Percentiles rank a stretch among this genome's conserved stretches.
Conservation (phyloP, 495 filamentous ascomycete genomes). For the Corynascus novoguineensis region DNA sequence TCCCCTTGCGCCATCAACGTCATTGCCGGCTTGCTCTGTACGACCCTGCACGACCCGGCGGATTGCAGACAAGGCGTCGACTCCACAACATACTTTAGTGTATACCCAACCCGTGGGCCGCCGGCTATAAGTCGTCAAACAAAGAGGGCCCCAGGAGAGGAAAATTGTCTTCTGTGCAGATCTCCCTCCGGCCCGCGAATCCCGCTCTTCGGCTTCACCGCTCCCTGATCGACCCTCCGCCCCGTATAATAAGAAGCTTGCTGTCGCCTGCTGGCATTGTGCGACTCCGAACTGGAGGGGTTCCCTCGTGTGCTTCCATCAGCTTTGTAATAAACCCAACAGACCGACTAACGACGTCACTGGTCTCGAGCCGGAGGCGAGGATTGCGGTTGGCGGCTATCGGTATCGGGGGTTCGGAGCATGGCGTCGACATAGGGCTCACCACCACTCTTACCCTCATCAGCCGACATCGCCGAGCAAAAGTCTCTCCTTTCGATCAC, state of each 20-base stretch:
- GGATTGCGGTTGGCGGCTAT: background rate
- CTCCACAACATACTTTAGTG: background rate
- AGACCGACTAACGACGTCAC: constrained; percentile 1
- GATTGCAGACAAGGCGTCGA: background rate
- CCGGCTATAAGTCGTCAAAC: background rate
- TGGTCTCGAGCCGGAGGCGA: constrained; percentile 1
- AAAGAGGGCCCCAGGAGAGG: background rate
- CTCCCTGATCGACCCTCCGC: constrained; percentile 5
- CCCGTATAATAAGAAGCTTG: constrained; percentile 1
- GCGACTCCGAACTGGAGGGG: constrained; percentile 8
- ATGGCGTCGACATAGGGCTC: background rate
- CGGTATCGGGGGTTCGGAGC: background rate
- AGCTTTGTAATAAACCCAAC: background rate
- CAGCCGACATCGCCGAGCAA: too few relatives aligned
- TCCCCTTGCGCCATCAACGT: constrained; percentile 3
- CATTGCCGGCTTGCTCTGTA: background rate
- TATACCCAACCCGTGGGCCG: background rate
- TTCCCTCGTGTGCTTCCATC: background rate
- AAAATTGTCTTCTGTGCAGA: constrained; percentile 11
- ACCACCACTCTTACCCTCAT: background rate
- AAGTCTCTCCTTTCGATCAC: too few relatives aligned
- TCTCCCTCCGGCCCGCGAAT: constrained; percentile 2
- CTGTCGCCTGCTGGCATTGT: constrained; percentile 10
- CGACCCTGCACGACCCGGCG: constrained; percentile 1
- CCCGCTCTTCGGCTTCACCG: constrained; percentile 4